Evolutionary conservation across 371 early-diverging fungal species (phyloP).

Genomic region (Mortierella sp.): DNA sequence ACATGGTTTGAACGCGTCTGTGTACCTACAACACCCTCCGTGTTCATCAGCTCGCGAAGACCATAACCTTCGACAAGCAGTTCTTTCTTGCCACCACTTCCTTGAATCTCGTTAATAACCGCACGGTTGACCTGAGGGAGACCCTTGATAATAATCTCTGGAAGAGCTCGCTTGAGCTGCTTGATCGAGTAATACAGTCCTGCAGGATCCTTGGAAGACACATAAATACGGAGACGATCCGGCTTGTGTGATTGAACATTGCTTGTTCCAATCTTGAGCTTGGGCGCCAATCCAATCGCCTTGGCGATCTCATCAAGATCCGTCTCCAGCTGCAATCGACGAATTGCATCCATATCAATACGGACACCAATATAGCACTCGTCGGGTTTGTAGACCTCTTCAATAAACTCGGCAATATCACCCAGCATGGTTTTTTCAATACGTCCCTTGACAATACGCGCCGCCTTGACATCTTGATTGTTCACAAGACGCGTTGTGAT

Average conservation of each 20-base stretch:
- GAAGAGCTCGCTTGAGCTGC: conserved; percentile 84
- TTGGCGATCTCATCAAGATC: conserved; percentile 78
- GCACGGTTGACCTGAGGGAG: conserved; percentile 88
- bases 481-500: conserved; percentile 85
- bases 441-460: conserved; percentile 95
- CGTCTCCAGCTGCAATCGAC: conserved; percentile 80
- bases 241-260: conserved; percentile 81
- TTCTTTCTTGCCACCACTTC: conserved; percentile 65
- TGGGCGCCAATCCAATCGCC: conserved; percentile 83
- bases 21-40: conserved; percentile 81
- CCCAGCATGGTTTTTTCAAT: conserved; percentile 91
- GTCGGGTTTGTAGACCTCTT: conserved; percentile 84
- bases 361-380: conserved; percentile 84
- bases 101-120: conserved; percentile 83
- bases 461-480: conserved; percentile 75
- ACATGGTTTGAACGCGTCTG: conserved; percentile 93
- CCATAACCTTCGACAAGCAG: conserved; percentile 97
- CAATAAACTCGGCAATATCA: conserved; percentile 92
- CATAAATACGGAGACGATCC: conserved; percentile 80
- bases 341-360: conserved; percentile 85
- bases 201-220: conserved; percentile 70
- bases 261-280: conserved; percentile 82
- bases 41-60: conserved; percentile 91
- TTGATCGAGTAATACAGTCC: conserved; percentile 83
- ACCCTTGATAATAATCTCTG: conserved; percentile 87